A percentile compares a stretch with the other conserved stretches of the same genome.
These are phyloP conservation scores for Malassezia sp. DNA, from an alignment of 1,284 basidiomycete species.

Conservation along the genomic window DNA sequence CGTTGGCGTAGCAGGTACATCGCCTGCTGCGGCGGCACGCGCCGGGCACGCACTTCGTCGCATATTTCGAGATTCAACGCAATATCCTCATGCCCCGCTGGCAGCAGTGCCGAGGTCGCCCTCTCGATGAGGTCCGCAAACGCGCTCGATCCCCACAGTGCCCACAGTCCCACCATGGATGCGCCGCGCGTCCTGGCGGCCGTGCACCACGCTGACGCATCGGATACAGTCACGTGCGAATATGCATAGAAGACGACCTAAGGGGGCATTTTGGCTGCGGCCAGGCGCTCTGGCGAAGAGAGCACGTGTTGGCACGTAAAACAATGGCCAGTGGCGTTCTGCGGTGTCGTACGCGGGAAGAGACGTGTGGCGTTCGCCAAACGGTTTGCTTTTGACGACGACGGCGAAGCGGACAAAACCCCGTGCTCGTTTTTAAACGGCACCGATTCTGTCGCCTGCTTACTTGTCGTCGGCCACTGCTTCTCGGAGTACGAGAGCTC, in stretches of 20 bases:
- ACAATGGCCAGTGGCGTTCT: no score
- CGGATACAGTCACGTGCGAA: background rate
- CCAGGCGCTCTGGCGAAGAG: no score
- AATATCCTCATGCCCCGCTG: slow-evolving; percentile 65
- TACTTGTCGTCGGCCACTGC: slow-evolving; percentile 16
- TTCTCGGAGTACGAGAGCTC: background rate
- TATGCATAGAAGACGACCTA: background rate
- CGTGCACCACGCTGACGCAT: background rate
- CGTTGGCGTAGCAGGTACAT: slow-evolving; percentile 79
- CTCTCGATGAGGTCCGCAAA: slow-evolving; percentile 55
- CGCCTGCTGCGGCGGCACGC: slow-evolving; percentile 70
- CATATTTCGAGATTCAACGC: slow-evolving; percentile 89
- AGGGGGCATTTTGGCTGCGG: background rate
- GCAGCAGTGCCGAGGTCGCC: slow-evolving; percentile 76
- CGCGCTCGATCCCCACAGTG: background rate
- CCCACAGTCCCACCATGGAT: slow-evolving; percentile 6
- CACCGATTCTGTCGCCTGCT: slow-evolving; percentile 6
- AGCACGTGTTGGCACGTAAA: no score
- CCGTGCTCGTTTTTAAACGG: slow-evolving; percentile 3
- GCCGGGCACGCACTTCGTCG: slow-evolving; percentile 83
- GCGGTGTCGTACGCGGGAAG: no score
- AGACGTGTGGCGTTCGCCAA: slow-evolving; percentile 1
- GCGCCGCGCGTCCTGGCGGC: background rate
- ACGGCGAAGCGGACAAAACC: slow-evolving; percentile 5
- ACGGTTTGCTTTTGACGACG: slow-evolving; percentile 12